Evolutionary conservation across 2,329 filamentous ascomycete genomes (phyloP).

Genomic region (Monosporascus sp.): DNA sequence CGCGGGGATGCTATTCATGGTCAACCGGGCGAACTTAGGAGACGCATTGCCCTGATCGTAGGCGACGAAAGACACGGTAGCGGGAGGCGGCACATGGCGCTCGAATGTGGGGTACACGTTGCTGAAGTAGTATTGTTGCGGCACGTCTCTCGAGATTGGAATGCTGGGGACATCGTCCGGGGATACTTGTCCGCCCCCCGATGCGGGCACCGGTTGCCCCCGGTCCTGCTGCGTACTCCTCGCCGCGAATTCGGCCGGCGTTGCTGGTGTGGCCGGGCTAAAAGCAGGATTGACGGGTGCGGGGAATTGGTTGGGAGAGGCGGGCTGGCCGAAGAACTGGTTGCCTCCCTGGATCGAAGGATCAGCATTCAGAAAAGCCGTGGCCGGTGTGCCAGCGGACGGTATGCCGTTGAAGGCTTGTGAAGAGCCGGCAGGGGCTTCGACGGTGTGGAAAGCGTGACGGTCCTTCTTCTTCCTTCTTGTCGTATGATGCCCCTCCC

Average conservation of each 20-base stretch:
- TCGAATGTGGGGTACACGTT: conserved; percentile 96
- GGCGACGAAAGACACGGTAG: conserved; percentile 83
- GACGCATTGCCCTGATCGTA: conserved; percentile 95
- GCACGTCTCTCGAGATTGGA: conserved; percentile 73
- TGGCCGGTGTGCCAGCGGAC: conserved; percentile 47
- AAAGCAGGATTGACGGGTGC: conserved; percentile 50
- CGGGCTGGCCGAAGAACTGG: conserved; percentile 40
- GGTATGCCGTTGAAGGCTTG: conserved; percentile 67
- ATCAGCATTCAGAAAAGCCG: conserved; percentile 54
- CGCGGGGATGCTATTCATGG: conserved; percentile 87
- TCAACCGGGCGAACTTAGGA: conserved; percentile 86
- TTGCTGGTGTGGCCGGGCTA: conserved; percentile 35
- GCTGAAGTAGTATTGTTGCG: conserved; percentile 77
- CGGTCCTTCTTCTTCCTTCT: conserved; percentile 89
- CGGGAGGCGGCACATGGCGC: conserved; percentile 83
- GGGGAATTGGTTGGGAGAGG: conserved; percentile 56
- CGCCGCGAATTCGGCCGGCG: conserved; percentile 41
- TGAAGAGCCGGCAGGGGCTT: conserved; percentile 61
- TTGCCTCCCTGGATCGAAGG: conserved; percentile 36
- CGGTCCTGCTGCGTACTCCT: conserved; percentile 31
- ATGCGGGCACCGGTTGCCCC: conserved; percentile 44
- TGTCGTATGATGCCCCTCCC: conserved; percentile 43
- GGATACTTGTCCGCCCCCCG: conserved; percentile 71
- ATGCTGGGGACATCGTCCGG: conserved; percentile 91
- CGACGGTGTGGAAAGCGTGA: conserved; percentile 85